These are phyloP conservation scores for Hevea brasiliensis DNA, from an alignment of 345 rosid species.

Conservation along the genomic window DNA sequence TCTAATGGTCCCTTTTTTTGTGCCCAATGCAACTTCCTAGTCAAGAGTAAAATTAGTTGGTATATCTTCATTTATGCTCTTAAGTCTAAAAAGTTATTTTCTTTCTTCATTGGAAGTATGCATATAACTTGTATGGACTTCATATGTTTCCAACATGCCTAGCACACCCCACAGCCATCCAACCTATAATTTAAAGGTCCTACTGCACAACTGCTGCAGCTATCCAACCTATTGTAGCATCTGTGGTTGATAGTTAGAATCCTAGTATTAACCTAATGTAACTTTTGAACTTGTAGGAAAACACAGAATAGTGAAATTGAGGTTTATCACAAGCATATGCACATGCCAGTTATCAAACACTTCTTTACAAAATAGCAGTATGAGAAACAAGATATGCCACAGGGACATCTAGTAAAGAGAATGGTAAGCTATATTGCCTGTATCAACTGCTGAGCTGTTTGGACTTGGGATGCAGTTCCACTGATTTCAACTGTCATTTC, in stretches of 20 bases:
- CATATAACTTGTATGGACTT: neutral
- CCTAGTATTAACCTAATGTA: neutral
- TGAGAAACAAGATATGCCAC: neutral
- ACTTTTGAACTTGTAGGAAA: neutral
- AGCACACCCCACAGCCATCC: neutral
- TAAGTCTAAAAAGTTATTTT: neutral
- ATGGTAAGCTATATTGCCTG: constrained; percentile 51
- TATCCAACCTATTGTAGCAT: no score
- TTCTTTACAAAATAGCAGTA: neutral
- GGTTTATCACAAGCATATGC: neutral
- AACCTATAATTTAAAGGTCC: neutral
- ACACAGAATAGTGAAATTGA: neutral
- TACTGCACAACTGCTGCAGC: neutral
- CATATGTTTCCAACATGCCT: neutral
- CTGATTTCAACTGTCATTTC: constrained; percentile 99
- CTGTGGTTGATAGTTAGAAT: no score
- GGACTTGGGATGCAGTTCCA: constrained; percentile 92
- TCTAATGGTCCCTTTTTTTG: no score
- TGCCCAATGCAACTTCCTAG: no score
- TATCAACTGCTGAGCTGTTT: constrained; percentile 95
- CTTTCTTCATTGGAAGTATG: neutral
- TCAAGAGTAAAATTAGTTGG: no score
- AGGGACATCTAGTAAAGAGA: neutral
- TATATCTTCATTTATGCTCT: no score
- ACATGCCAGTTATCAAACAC: neutral